phyloP scores from a whole-genome alignment of 2,329 filamentous ascomycete genomes.

The Ophiostoma populinum region DNA sequence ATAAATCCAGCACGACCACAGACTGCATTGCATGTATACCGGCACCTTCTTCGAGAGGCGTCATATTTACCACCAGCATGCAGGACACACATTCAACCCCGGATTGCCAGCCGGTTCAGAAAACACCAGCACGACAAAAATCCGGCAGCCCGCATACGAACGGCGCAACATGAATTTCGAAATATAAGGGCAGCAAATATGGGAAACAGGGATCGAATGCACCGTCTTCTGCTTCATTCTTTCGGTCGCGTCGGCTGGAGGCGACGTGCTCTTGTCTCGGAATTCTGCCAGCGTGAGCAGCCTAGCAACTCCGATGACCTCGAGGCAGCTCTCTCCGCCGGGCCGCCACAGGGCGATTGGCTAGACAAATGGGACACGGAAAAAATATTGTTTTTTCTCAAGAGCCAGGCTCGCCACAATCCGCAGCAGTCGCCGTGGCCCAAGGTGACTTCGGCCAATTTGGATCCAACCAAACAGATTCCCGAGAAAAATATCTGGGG shows the following conservation, averaged over 20 bases:
- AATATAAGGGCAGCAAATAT: slow-evolving; percentile 34
- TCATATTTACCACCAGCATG: slow-evolving; percentile 40
- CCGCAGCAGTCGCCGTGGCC: slow-evolving; percentile 17
- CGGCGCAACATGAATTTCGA: slow-evolving; percentile 26
- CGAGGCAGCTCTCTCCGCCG: slow-evolving; percentile 12
- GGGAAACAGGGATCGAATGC: slow-evolving; percentile 30
- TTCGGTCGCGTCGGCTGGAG: slow-evolving; percentile 37
- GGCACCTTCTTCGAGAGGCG: slow-evolving; percentile 41
- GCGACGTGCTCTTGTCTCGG: slow-evolving; percentile 28
- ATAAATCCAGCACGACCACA: slow-evolving; percentile 8
- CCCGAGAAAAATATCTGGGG: slow-evolving; percentile 33
- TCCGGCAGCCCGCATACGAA: slow-evolving; percentile 17
- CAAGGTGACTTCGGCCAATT: slow-evolving; percentile 14
- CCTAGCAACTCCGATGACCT: slow-evolving; percentile 25
- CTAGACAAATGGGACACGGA: slow-evolving; percentile 31
- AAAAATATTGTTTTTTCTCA: slow-evolving; percentile 25
- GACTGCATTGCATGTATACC: slow-evolving; percentile 30
- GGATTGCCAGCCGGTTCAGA: slow-evolving; percentile 30
- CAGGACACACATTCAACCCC: slow-evolving; percentile 24
- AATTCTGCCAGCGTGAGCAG: slow-evolving; percentile 19
- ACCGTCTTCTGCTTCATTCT: slow-evolving; percentile 27
- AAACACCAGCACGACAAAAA: slow-evolving; percentile 17
- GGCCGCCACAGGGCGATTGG: slow-evolving; percentile 18
- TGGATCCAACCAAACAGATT: slow-evolving; percentile 20
- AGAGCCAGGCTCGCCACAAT: slow-evolving; percentile 20